Evolutionary conservation across 2,329 filamentous ascomycete species (phyloP).

Genomic region (Pseudogymnoascus sp.): DNA sequence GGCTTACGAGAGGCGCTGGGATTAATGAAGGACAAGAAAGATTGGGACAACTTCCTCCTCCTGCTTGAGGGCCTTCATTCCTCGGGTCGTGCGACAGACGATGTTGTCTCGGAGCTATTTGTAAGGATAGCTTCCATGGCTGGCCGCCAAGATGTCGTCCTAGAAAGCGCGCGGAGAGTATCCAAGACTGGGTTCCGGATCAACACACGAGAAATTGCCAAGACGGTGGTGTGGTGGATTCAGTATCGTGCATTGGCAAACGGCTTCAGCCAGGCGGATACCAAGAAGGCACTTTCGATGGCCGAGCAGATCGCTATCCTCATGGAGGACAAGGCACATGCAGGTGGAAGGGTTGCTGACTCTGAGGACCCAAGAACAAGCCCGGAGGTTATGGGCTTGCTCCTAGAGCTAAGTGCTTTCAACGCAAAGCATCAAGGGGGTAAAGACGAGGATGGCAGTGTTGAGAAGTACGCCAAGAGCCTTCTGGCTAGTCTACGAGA

Average conservation of each 20-base stretch:
- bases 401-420: constrained; percentile 38
- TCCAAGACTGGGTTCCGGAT: constrained; percentile 23
- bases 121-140: constrained; percentile 13
- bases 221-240: constrained; percentile 17
- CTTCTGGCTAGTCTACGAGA: constrained; percentile 15
- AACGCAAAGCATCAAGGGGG: constrained; percentile 29
- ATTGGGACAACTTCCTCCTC: constrained; percentile 27
- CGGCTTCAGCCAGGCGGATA: constrained; percentile 18
- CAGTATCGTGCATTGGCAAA: constrained; percentile 18
- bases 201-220: constrained; percentile 12
- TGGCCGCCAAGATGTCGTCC: constrained; percentile 21
- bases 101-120: constrained; percentile 11
- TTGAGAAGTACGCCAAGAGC: constrained; percentile 30
- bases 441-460: constrained; percentile 32
- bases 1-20: constrained; percentile 16
- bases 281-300: constrained; percentile 22
- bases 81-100: neutral
- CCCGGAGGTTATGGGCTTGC: constrained; percentile 33
- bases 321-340: constrained; percentile 22
- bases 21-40: constrained; percentile 25
- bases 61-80: constrained; percentile 25
- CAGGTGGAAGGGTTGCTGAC: constrained; percentile 13
- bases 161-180: constrained; percentile 24
- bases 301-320: constrained; percentile 24
- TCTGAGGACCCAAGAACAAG: constrained; percentile 29